phyloP scores from a whole-genome alignment of 352 stramenopile genomes.

The Aphanomyces cochlioides region DNA sequence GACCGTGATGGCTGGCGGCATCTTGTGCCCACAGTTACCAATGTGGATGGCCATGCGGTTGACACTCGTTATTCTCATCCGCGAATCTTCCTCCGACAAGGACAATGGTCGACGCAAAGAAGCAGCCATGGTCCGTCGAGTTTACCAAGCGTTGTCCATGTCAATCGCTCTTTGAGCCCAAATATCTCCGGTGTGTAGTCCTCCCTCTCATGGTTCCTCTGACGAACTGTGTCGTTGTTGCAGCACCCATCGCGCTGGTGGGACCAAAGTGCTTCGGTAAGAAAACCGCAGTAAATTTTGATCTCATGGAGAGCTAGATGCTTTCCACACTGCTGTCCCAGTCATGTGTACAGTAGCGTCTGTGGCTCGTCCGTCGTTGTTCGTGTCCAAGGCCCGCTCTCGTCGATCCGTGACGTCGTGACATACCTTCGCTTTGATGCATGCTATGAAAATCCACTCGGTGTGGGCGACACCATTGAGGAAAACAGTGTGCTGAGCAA shows the following conservation, averaged over 20 bases:
- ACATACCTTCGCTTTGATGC: slow-evolving; percentile 30
- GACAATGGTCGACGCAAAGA: too few species aligned
- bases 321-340: slow-evolving; percentile 29
- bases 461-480: slow-evolving; percentile 19
- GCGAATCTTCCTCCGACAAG: too few species aligned
- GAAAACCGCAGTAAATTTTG: background rate
- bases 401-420: background rate
- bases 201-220: too few species aligned
- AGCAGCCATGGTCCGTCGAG: too few species aligned
- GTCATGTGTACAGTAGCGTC: slow-evolving; percentile 27
- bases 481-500: slow-evolving; percentile 19
- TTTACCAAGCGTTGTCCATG: too few species aligned
- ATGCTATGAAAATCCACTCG: slow-evolving; percentile 9
- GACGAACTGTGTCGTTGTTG: background rate
- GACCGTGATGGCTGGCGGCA: too few species aligned
- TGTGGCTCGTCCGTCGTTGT: slow-evolving; percentile 27
- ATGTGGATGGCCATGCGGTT: too few species aligned
- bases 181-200: too few species aligned
- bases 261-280: slow-evolving; percentile 30
- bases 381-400: slow-evolving; percentile 1
- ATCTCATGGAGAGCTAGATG: slow-evolving; percentile 1
- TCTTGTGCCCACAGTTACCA: too few species aligned
- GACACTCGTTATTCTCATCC: too few species aligned
- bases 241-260: slow-evolving; percentile 26
- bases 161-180: too few species aligned